Percentiles rank a stretch among this genome's conserved stretches.
These are phyloP conservation scores for Wallacemonas rigidus DNA, from an alignment of 208 protist species.

Conservation along the genomic window DNA sequence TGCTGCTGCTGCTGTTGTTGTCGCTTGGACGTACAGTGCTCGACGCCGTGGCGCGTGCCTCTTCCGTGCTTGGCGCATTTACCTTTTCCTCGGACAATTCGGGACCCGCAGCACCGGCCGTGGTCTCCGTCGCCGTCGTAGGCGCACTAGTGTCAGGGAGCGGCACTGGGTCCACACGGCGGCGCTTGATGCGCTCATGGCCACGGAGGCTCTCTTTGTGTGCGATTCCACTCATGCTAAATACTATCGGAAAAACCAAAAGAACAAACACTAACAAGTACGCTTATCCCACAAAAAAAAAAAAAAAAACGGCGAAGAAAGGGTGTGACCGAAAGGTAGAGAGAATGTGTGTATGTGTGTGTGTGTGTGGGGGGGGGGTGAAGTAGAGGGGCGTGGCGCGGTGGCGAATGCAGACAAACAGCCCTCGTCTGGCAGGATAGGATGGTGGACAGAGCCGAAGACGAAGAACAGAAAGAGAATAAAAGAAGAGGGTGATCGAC, in stretches of 20 bases:
- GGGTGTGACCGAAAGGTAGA: no score
- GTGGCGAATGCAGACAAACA: no score
- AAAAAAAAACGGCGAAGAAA: no score
- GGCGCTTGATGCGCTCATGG: conserved; percentile 62
- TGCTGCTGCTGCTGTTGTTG: conserved; percentile 21
- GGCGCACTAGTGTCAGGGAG: not conserved
- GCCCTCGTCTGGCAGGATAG: no score
- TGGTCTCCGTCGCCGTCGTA: not conserved
- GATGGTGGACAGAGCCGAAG: no score
- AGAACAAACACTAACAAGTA: not conserved
- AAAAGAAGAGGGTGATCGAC: no score
- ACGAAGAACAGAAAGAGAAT: no score
- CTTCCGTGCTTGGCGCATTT: not conserved
- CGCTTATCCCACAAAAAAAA: no score
- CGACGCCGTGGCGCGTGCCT: not conserved
- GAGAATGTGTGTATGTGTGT: not conserved
- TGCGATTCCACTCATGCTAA: conserved; percentile 31
- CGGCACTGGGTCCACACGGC: conserved; percentile 31
- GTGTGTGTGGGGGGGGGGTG: not conserved
- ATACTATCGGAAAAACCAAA: conserved; percentile 9
- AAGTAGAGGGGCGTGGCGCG: no score
- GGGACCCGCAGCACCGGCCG: no score
- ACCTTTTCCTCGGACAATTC: not conserved
- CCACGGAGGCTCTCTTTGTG: conserved; percentile 72
- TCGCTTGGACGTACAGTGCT: not conserved